These are phyloP conservation scores for Fusarium miscanthi DNA, from an alignment of 2,329 filamentous ascomycete genomes.

Conservation along the genomic window DNA sequence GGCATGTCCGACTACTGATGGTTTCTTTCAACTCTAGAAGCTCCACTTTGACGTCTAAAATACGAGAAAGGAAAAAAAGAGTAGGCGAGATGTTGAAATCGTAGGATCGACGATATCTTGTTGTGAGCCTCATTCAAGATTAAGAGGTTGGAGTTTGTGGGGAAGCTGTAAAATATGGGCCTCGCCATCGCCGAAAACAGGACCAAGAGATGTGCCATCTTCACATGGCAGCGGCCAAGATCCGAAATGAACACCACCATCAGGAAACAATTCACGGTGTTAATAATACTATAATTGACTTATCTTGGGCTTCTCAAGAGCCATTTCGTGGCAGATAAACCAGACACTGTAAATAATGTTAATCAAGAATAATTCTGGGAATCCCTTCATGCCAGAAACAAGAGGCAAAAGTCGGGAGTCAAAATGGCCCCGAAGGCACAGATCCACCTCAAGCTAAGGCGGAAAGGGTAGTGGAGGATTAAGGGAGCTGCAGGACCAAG, in stretches of 20 bases:
- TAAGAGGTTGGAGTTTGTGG: constrained; percentile 2
- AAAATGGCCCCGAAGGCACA: background rate
- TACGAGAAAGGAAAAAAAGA: fast-evolving
- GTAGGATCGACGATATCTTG: background rate
- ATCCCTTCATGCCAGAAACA: background rate
- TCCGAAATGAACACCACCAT: background rate
- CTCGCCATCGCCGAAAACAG: background rate
- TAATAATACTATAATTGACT: background rate
- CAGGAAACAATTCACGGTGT: background rate
- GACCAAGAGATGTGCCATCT: background rate
- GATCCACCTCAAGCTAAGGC: background rate
- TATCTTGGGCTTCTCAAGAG: background rate
- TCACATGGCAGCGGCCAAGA: constrained; percentile 13
- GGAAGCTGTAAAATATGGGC: constrained; percentile 2
- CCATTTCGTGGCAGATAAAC: fast-evolving
- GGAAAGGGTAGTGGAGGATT: background rate
- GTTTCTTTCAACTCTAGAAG: background rate
- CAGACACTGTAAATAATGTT: background rate
- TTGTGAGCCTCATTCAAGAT: background rate
- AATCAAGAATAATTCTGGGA: background rate
- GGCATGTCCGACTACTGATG: too few relatives aligned
- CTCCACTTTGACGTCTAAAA: too few relatives aligned
- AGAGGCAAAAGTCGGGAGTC: background rate
- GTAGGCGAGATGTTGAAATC: fast-evolving
- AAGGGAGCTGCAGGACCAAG: constrained; percentile 11